Evolutionary conservation across 352 stramenopile genomes (phyloP), one percentile per base, ranked within the genome.

Genomic region (Phytophthora tentaculata): DNA sequence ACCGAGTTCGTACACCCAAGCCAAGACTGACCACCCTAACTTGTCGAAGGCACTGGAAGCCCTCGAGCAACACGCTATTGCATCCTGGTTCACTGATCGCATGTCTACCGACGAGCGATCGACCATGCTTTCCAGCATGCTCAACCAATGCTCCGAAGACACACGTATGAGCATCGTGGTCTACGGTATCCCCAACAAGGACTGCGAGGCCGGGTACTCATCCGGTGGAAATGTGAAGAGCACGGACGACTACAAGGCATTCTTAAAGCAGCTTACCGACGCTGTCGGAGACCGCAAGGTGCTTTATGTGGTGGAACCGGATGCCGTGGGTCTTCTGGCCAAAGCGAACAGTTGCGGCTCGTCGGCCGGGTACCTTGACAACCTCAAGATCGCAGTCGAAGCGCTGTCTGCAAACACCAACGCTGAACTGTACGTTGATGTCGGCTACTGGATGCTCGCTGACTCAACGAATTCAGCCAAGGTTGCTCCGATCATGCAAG

Each of bases 121-220:
- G 2, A 67, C 54, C 16, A 69, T 73, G 47, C 51, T 76, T 22
- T 60, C 66, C 29, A 58, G 29, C 22, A 68, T 90, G 22, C 56
- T 83, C 5, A 57, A 71, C 55, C 20, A 72, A 8, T 87, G 81
- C 28, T 53, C 62, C 3, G 61, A 77, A 13, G 73, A 73, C 26
- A 67, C 68, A 3, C 70, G 77, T 3, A 59, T 86, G 24, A 86
- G 41, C 3, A 69, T 93, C 41, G 77, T 88, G 12, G 81, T 94
- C 3, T 92, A 94, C 55, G 86, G 79, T 16, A 69, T 94, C 37
- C 86, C 86, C 32, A 83, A 84, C 65, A 94, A 94, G 66, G 86
- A 94, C 64, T 94, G 86, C 61, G 64, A 72, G n/a, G 74, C 71
- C 16, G 68, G 71, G 2, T 78, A 77, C n/a, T 93, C 85, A 41